Evolutionary conservation across 2,329 filamentous ascomycete genomes (phyloP), one percentile per base, ranked within the genome.

Genomic region (Fusarium hainanense): DNA sequence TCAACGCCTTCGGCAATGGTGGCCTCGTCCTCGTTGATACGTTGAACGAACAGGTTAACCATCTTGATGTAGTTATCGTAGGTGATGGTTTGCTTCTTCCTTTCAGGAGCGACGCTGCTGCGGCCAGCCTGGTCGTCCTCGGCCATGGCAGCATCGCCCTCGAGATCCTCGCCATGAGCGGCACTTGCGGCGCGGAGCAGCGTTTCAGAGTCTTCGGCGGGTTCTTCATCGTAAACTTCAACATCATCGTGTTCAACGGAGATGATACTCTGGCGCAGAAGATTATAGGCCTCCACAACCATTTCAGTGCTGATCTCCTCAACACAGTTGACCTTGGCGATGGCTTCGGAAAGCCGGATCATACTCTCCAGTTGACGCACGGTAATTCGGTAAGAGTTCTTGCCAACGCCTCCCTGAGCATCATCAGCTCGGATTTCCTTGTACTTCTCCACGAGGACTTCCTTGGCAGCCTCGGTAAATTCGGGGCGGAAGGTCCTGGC

Each of bases 161-260:
- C 81, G 21, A 81, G 81, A 21, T 85, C 85, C 23, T 79, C 79
- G 49, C 80, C 81, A 42, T 82, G 85, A 71, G 72, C 81, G 55
- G 81, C 78, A 74, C 71, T 81, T 48, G 81, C 78, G 27, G 77
- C 76, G n/a, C 77, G 83, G 28, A 78, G 79, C 11, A 87, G 81
- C 4, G 77, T 82, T 44, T 81, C 85, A 60, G 82, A 79, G 65
- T 85, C 84, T 66, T 83, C 83, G 63, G 62, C 79, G n/a, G 76
- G 79, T 16, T 79, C 80, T 5, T 93, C 88, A 8, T 94, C 94
- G 55, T 97, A 93, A 66, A 99, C 91, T 77, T 98, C 95, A 18
- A 99, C 90, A 75, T 99, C 96, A 74, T 99, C 96, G 77, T 98
- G 96, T 81, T 99, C 96, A 27, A 99, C 96, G 3, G 92, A 96